phyloP scores from a whole-genome alignment of 2,329 filamentous ascomycete genomes.

The Xylariaceae sp. region DNA sequence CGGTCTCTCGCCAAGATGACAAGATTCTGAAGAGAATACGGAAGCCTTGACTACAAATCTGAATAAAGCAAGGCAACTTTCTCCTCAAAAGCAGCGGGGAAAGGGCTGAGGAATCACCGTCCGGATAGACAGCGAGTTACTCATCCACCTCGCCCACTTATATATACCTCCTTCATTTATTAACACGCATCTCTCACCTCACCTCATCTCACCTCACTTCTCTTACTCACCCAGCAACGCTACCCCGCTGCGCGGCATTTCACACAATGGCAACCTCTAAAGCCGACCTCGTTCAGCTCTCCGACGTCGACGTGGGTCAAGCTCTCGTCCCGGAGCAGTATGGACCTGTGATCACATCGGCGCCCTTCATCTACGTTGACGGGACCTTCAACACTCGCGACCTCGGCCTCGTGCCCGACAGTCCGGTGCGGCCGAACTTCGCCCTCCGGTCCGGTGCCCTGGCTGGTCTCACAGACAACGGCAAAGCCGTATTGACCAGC shows the following conservation, averaged over 20 bases:
- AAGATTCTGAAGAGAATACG: too few relatives aligned
- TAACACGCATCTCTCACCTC: too few relatives aligned
- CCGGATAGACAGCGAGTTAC: too few relatives aligned
- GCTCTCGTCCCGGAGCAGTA: slow-evolving; percentile 37
- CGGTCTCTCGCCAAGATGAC: too few relatives aligned
- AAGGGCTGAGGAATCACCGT: too few relatives aligned
- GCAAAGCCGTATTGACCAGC: slow-evolving; percentile 34
- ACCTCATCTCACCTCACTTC: neutral
- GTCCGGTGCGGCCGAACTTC: slow-evolving; percentile 37
- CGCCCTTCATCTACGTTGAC: slow-evolving; percentile 43
- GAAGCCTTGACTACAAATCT: too few relatives aligned
- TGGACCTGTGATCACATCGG: slow-evolving; percentile 33
- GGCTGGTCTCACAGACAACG: slow-evolving; percentile 32
- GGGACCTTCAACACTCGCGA: slow-evolving; percentile 51
- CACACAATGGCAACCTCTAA: slow-evolving; percentile 25
- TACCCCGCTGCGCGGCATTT: neutral
- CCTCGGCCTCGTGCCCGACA: slow-evolving; percentile 41
- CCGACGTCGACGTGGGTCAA: slow-evolving; percentile 37
- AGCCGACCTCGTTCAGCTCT: slow-evolving; percentile 35
- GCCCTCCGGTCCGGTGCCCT: slow-evolving; percentile 46
- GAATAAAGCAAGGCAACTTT: too few relatives aligned
- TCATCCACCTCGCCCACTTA: too few relatives aligned
- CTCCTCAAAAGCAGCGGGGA: too few relatives aligned
- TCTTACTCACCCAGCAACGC: neutral
- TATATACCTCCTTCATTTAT: too few relatives aligned